Base-by-base conservation (phyloP, 2,329 filamentous ascomycete genomes). In the Pseudogymnoascus sp. region DNA sequence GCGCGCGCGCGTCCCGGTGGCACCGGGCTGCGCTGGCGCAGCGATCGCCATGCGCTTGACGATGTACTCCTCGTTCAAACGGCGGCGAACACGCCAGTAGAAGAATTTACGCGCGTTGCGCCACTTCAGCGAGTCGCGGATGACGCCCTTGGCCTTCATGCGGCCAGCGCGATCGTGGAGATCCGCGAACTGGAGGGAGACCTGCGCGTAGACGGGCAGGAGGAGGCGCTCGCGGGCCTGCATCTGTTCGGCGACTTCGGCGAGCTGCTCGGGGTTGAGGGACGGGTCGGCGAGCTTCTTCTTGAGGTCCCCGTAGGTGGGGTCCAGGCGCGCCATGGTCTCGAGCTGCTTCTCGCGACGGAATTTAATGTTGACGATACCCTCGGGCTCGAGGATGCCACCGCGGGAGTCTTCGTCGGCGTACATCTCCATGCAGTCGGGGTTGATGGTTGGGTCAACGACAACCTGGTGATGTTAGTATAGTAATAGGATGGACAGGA, bases 311-410 rank as follows among this genome's bases (percentile, higher is more conserved):
- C 85, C 89, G 71, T 99, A 99, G 49, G 83, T 84, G 1, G 89
- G 81, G 73, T 99, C 94, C 67, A 97, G 84, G 69, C 94, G 92
- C 42, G 92, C 88, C 94, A 99, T 99, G 63, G 93, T 97, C 75
- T 95, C 89, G 22, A 99, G 87, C 79, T 97, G 94, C 81, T 93
- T 95, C 72, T 99, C 93, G 76, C 91, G 93, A 75, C 91, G 90
- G 83, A 92, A 99, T 80, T 97, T 99, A 85, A 99, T 97, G 76
- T 92, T 92, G 63, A 99, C 88, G 73, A 97, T 97, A 80, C 94
- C 94, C 76, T 99, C 94, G 6, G 94, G 94, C 77, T 99, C 94
- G 66, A 99, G 84, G 58, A 99, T 92, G 88, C 94, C 94, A 79
- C 93, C 94, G 65, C 94, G 94, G 62, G 94, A 83, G 68, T 99